Conservation (phyloP, 2,329 filamentous ascomycete species). For the Pseudogymnoascus sp. region DNA sequence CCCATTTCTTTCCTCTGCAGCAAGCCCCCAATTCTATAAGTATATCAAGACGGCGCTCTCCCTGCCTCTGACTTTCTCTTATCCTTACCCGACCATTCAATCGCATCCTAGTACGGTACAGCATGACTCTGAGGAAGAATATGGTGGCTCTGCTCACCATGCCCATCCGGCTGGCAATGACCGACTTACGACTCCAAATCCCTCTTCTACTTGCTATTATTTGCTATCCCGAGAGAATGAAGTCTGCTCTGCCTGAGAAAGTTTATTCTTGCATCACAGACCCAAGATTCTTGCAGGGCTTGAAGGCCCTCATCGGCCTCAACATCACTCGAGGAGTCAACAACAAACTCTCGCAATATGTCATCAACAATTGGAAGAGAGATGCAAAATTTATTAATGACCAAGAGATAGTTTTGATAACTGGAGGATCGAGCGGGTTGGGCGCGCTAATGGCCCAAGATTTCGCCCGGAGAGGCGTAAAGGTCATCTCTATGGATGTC, state of each 20-base stretch:
- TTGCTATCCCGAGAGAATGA: not conserved
- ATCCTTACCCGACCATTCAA: not conserved
- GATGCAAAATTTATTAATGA: constrained; percentile 53
- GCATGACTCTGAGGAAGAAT: not conserved
- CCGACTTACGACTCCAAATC: constrained; percentile 16
- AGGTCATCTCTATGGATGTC: constrained; percentile 63
- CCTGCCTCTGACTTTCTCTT: not conserved
- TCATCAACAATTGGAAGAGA: constrained; percentile 41
- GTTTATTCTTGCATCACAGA: not conserved
- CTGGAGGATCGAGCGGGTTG: constrained; percentile 66
- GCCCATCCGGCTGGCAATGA: not conserved
- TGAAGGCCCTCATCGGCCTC: not conserved
- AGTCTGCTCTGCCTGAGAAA: not conserved
- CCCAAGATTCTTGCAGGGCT: not conserved
- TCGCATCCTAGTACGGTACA: not conserved
- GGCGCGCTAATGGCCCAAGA: constrained; percentile 55
- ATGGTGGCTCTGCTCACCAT: not conserved
- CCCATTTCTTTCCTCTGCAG: not conserved
- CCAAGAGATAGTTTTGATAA: constrained; percentile 62
- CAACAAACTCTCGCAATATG: constrained; percentile 41
- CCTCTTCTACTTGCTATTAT: not conserved
- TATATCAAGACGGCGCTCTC: not conserved
- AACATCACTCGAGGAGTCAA: constrained; percentile 33
- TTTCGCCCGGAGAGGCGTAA: constrained; percentile 54
- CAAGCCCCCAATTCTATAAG: not conserved